phyloP scores from a whole-genome alignment of 805 yeast species.

The Isabelozyma gotoi region DNA sequence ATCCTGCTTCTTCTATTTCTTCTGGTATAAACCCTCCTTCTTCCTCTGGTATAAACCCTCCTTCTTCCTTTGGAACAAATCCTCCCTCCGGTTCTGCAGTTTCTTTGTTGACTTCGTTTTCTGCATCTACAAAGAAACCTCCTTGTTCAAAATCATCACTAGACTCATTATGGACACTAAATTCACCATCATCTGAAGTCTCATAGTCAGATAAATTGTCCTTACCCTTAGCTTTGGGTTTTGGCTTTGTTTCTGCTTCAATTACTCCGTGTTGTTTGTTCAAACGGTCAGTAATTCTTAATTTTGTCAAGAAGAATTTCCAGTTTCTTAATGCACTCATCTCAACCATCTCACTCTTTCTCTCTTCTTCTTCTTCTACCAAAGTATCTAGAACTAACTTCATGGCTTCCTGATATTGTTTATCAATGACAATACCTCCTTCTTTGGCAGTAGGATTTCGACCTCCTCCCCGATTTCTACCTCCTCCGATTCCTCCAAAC shows the following conservation, averaged over 20 bases:
- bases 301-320: constrained; percentile 51
- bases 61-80: constrained; percentile 9
- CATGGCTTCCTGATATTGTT: constrained; percentile 61
- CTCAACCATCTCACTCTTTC: constrained; percentile 43
- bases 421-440: constrained; percentile 75
- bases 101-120: not conserved
- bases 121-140: constrained; percentile 5
- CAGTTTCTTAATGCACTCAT: constrained; percentile 52
- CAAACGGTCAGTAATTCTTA: constrained; percentile 48
- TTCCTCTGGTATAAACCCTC: constrained; percentile 6
- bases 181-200: constrained; percentile 1
- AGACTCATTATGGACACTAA: not conserved
- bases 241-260: constrained; percentile 4
- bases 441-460: constrained; percentile 59
- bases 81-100: constrained; percentile 11
- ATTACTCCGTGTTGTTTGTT: constrained; percentile 49
- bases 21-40: constrained; percentile 14
- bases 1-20: constrained; percentile 5
- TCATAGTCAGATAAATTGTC: constrained; percentile 3
- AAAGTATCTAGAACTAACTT: constrained; percentile 48
- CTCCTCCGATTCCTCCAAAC: constrained; percentile 36
- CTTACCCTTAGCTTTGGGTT: not conserved
- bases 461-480: constrained; percentile 31
- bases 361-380: constrained; percentile 48
- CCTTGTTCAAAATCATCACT: constrained; percentile 1